Conservation (phyloP, 192 early-diverging fungal genomes). For the Podila minutissima region DNA sequence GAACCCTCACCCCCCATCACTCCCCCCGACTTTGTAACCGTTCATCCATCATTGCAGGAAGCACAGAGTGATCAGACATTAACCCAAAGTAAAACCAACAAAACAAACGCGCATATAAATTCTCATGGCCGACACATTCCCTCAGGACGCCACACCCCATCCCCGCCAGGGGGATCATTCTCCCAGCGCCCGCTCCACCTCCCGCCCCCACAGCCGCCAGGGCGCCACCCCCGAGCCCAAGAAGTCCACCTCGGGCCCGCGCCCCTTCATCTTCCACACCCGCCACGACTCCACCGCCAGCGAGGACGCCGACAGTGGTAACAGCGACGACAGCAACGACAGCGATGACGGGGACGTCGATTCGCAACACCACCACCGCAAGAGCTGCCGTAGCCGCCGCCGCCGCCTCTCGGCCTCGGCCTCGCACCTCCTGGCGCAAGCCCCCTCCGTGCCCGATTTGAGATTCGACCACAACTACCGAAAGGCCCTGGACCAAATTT, state of each 20-base stretch:
- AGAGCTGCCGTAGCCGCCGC: neutral
- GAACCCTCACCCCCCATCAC: no score
- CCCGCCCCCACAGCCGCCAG: conserved; percentile 26
- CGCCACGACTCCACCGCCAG: neutral
- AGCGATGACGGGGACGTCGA: neutral
- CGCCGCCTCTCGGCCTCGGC: conserved; percentile 23
- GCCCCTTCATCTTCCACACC: neutral
- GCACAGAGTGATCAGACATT: no score
- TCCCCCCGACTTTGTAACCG: no score
- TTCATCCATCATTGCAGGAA: no score
- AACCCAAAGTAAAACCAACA: no score
- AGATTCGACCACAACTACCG: conserved; percentile 44
- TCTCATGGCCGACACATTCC: conserved; percentile 2
- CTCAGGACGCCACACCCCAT: conserved; percentile 38
- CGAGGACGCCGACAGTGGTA: neutral
- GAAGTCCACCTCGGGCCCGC: neutral
- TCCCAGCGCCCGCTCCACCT: conserved; percentile 6
- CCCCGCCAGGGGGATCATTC: conserved; percentile 23
- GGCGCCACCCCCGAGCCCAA: neutral
- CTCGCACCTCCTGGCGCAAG: conserved; percentile 34
- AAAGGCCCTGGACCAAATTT: conserved; percentile 42
- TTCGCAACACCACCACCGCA: neutral
- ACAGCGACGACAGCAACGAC: neutral
- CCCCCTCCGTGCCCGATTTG: conserved; percentile 36
- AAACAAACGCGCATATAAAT: no score